Base-by-base conservation (phyloP, 495 filamentous ascomycete genomes). In the Coniosporium apollinis region DNA sequence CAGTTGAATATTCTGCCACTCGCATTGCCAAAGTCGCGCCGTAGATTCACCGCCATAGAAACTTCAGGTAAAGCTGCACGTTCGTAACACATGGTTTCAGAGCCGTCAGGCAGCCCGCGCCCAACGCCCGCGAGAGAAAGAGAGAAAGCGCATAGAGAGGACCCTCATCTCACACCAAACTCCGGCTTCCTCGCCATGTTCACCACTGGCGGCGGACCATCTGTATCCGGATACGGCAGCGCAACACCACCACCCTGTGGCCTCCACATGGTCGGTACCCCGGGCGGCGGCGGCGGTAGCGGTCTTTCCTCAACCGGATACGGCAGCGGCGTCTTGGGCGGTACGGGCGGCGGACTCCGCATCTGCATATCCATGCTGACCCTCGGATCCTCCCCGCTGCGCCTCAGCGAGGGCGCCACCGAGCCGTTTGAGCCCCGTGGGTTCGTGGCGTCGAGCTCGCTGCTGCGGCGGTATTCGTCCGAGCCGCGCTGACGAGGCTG, bases 111-210 rank as follows among this genome's bases (percentile, higher is more conserved):
- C n/a, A n/a, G n/a, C n/a, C n/a, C n/a, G n/a, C n/a, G n/a, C n/a
- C n/a, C n/a, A n/a, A n/a, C n/a, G n/a, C n/a, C n/a, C n/a, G n/a
- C n/a, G n/a, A n/a, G n/a, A n/a, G n/a, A n/a, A n/a, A n/a, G n/a
- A n/a, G n/a, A n/a, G n/a, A n/a, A n/a, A n/a, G n/a, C n/a, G n/a
- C n/a, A n/a, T n/a, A n/a, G n/a, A n/a, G n/a, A 15, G 9, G 15
- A 19, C 30, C 22, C 9, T 66, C 57, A 74, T 42, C 69, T 60
- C 34, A 65, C 59, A 41, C 66, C 65, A 47, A 76, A 85, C 41
- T 82, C 76, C 6, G 85, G 85, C 55, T 94, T 94, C 49, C 76
- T 73, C 37, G 79, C 75, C 63, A 78, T 72, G 44, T 92, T 87
- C 4, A 91, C 82, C 9, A 64, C 56, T 1, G 85, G 85, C 22